Evolutionary conservation across 371 early-diverging fungal species (phyloP).

Genomic region (Apophysomyces ossiformis): DNA sequence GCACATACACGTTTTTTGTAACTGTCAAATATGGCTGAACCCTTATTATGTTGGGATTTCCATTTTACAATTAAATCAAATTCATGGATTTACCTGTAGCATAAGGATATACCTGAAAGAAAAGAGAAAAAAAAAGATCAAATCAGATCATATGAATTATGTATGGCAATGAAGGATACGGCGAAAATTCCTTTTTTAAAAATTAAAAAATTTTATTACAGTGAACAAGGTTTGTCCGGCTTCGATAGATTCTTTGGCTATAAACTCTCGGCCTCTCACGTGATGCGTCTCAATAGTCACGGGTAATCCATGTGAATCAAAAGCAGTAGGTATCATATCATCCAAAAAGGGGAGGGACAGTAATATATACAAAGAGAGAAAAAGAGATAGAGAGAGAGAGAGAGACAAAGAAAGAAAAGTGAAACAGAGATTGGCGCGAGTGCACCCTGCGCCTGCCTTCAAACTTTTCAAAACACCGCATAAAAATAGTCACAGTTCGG

Average conservation of each 20-base stretch:
- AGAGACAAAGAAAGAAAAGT: neutral
- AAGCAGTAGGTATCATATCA: neutral
- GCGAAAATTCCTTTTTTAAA: neutral
- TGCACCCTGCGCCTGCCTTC: too few relatives aligned
- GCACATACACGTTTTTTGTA: slow-evolving; percentile 53
- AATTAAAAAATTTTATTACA: slow-evolving; percentile 21
- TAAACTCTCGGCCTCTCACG: slow-evolving; percentile 32
- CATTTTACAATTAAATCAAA: neutral
- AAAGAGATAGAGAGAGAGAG: neutral
- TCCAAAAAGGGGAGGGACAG: too few relatives aligned
- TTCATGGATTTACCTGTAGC: slow-evolving; percentile 26
- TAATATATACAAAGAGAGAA: neutral
- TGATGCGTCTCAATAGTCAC: slow-evolving; percentile 17
- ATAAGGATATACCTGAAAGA: slow-evolving; percentile 31
- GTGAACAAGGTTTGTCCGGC: slow-evolving; percentile 19
- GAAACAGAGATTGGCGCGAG: neutral
- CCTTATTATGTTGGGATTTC: slow-evolving; percentile 22
- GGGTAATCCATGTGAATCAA: slow-evolving; percentile 18
- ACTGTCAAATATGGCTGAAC: slow-evolving; percentile 47
- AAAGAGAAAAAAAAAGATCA: neutral
- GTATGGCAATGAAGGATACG: neutral
- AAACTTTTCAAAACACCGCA: too few relatives aligned
- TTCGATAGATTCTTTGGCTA: slow-evolving; percentile 19
- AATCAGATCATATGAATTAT: neutral
- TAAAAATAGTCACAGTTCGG: too few relatives aligned